Evolutionary conservation across 331 rosid genomes (phyloP), one percentile per base, ranked within the genome.

Genomic region (Telfairia occidentalis): DNA sequence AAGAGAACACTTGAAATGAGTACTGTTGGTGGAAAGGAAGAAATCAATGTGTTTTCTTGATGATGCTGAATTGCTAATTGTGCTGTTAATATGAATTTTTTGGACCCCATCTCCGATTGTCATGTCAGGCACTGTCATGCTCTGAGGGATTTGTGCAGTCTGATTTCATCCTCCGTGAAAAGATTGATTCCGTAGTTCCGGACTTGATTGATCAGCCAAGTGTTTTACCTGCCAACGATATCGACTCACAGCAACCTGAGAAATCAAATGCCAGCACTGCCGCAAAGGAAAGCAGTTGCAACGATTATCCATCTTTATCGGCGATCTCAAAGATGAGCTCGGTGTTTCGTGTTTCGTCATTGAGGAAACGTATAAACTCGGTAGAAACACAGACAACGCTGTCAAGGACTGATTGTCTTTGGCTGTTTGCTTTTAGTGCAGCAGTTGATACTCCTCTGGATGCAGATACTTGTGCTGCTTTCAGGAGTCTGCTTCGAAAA

Each of bases 381-480:
- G 77, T 81, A 13, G 85, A 84, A 77, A 75, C 64, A 24, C 79
- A 57, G 74, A 73, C 55, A 73, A 78, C 77, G 3, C 57, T 91
- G 30, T 59, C 83, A 7, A 86, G 86, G 86, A 64, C 77, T 59
- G 96, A 90, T 26, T 87, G 92, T 78, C 24, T 82, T 78, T 94
- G 98, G 96, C 81, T 94, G 3, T 94, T 91, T 85, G 89, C 95
- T 18, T 83, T 94, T 0, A 89, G 90, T 84, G 96, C 93, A 0
- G 84, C 84, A 19, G 89, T 94, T 64, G 96, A 91, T 78, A 53
- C 84, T 52, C 98, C 97, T 15, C 79, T 91, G 10, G 82, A 91
- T 75, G 97, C 85, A 13, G 92, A 94, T 81, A 80, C 88, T 29
- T 38, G 84, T 35, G 92, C 96, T 3, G 74, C 96, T 26, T 76